Evolutionary conservation across 139 green algal genomes (phyloP), one percentile per base, ranked within the genome.

Genomic region (Ulvella scutata): DNA sequence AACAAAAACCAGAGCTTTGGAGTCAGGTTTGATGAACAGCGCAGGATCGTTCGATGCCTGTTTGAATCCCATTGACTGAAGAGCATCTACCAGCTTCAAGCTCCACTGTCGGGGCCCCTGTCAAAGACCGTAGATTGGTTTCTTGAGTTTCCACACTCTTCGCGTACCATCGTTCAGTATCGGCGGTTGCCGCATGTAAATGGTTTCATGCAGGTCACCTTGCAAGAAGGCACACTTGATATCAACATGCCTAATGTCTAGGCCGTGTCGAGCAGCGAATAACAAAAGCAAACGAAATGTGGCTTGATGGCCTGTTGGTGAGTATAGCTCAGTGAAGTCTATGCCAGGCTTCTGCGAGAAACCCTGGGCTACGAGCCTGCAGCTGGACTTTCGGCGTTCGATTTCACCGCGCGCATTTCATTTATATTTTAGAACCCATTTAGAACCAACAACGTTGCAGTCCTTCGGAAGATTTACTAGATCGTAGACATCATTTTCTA

Each of bases 221-320:
- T 88, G 80, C 3, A 88, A 62, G 74, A 86, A 85, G 2, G 84
- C 84, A 34, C 81, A 86, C 35, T 80, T 85, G 29, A 86, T 80
- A 39, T 88, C 79, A 34, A 83, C 34, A 35, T 83, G 61, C 21
- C 73, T 72, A 2, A 84, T 67, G 35, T 80, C 75, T 60, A 81
- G 43, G 43, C 76, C 72, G 23, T 79, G 3, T 4, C 39, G 60
- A 44, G 80, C 80, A 20, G 73, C 60, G 7, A 76, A 20, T 36
- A 74, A 43, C 34, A 79, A 77, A 62, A 75, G 82, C 6, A 7
- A 6, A 36, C 33, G 29, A 23, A 62, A 7, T 7, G 44, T 62
- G 10, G 44, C 44, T 36, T 62, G 44, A 36, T 62, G 44, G 4
- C 9, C 44, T 6, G 44, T 62, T 23, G 44, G 44, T 17, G 44